Evolutionary conservation across 768 basidiomycete species (phyloP).

Genomic region (Phlebiopsis flavidoalba): DNA sequence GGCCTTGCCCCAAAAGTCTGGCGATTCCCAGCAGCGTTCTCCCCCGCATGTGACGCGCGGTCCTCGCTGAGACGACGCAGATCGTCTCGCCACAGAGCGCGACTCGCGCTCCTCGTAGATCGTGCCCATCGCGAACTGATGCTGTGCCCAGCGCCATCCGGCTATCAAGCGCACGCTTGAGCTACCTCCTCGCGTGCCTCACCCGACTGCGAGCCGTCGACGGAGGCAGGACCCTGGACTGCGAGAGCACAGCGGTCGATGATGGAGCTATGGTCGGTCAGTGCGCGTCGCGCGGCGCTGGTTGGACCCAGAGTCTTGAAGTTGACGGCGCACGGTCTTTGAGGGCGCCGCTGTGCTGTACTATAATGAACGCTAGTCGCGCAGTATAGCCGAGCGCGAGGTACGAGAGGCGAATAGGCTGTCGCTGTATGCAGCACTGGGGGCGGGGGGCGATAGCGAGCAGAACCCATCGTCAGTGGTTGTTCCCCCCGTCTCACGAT

Average conservation of each 20-base stretch:
- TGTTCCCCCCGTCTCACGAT: constrained; percentile 80
- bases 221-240: constrained; percentile 35
- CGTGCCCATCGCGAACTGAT: constrained; percentile 52
- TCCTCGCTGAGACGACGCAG: constrained; percentile 63
- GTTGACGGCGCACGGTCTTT: constrained; percentile 43
- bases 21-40: constrained; percentile 53
- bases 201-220: constrained; percentile 52
- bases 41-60: constrained; percentile 60
- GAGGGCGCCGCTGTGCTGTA: constrained; percentile 45
- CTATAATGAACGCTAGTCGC: constrained; percentile 44
- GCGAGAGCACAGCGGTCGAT: constrained; percentile 36
- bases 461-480: constrained; percentile 69
- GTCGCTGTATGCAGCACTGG: too few species aligned
- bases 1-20: constrained; percentile 52
- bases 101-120: constrained; percentile 68
- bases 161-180: constrained; percentile 65
- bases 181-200: constrained; percentile 56
- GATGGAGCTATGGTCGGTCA: constrained; percentile 45
- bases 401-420: constrained; percentile 59
- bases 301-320: constrained; percentile 57
- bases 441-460: constrained; percentile 48
- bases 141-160: constrained; percentile 62
- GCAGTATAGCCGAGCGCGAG: constrained; percentile 66
- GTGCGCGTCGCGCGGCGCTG: constrained; percentile 46
- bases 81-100: constrained; percentile 57